Base-by-base conservation (phyloP, 495 filamentous ascomycete species). In the Glonium stellatum region DNA sequence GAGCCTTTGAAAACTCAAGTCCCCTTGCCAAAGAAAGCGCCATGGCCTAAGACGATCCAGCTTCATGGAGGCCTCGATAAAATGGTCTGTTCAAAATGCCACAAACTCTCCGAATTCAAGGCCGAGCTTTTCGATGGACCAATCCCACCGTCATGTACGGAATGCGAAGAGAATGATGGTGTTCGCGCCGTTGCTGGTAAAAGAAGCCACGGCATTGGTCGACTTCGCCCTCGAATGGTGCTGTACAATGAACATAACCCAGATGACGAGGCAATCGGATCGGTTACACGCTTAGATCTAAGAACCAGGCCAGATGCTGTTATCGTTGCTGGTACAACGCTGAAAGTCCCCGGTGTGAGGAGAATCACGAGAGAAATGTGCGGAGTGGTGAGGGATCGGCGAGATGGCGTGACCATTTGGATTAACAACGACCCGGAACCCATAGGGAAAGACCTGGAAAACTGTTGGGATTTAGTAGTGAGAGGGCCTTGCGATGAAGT, bases 161-260 rank as follows among this genome's bases (percentile, higher is more conserved):
- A 81, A 35, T 98, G 93, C 69, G 78, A 80, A 46, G 83, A 82
- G 58, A 83, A 83, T 55, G 92, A 98, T 63, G 73, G 81, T 52
- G 82, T 89, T 27, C 87, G 93, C 57, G 81, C 81, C n/a, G 77
- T 84, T 61, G 86, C 86, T 4, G 92, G 92, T 37, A 91, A 95
- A 70, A 83, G 93, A 53, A 95, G 92, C 69, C 95, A 97, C 70
- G 93, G 93, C 1, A 87, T 98, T 57, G 93, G 93, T 27, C 83
- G 88, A 55, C 78, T 98, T 59, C 84, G 93, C 23, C 93, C 93
- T 18, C 84, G 93, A 22, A 96, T 98, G 73, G 92, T 97, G 1
- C 78, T 98, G 23, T 98, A 98, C 76, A 96, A 98, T 72, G 93
- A 98, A 72, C 86, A 89, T 70, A 95, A 96, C 68, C 92, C 93